Evolutionary conservation across 2,329 filamentous ascomycete species (phyloP).

Genomic region (Ophiostoma angusticollis): DNA sequence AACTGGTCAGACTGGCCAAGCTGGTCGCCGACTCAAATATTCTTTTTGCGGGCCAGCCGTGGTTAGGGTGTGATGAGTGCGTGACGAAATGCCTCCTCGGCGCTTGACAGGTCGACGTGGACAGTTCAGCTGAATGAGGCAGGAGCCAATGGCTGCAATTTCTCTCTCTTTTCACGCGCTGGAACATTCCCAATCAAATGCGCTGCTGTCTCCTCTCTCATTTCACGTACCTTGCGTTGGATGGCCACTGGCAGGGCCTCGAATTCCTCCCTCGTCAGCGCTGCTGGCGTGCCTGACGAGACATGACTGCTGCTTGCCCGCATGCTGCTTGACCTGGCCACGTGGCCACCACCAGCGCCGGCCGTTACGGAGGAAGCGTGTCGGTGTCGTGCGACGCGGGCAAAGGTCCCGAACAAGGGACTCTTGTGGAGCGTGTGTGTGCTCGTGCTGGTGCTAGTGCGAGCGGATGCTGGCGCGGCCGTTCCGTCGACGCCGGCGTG

Average conservation of each 20-base stretch:
- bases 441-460: not conserved
- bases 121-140: too few relatives aligned
- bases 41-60: too few relatives aligned
- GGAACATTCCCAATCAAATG: too few relatives aligned
- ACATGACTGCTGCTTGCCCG: slow-evolving; percentile 6
- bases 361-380: too few relatives aligned
- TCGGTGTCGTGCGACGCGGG: slow-evolving; percentile 2
- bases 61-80: too few relatives aligned
- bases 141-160: too few relatives aligned
- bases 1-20: too few relatives aligned
- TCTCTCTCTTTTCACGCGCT: too few relatives aligned
- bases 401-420: slow-evolving; percentile 9
- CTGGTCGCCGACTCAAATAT: too few relatives aligned
- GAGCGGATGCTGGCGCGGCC: not conserved
- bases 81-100: too few relatives aligned
- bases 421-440: not conserved
- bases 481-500: slow-evolving; percentile 6
- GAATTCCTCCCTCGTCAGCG: slow-evolving; percentile 34
- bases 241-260: slow-evolving; percentile 37
- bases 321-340: not conserved
- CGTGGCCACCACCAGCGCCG: not conserved
- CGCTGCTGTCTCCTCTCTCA: not conserved
- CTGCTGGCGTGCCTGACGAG: slow-evolving; percentile 16
- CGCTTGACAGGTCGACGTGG: too few relatives aligned
- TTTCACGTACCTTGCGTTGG: slow-evolving; percentile 31